Evolutionary conservation across 2,329 filamentous ascomycete species (phyloP).

Genomic region (Colletotrichum trifolii): DNA sequence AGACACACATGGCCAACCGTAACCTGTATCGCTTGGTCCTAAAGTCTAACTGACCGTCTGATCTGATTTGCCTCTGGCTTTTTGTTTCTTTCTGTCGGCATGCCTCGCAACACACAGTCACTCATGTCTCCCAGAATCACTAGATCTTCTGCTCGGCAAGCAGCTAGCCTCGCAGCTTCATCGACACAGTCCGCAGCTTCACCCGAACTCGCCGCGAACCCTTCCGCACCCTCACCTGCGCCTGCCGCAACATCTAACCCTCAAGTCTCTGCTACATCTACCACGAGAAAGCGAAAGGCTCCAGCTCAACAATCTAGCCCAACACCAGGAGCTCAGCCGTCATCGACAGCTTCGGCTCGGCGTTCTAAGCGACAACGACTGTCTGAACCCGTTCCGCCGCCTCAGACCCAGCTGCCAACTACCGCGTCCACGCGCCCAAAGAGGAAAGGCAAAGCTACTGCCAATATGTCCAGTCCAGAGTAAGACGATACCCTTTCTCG

Average conservation of each 20-base stretch:
- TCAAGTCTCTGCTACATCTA: conserved; percentile 57
- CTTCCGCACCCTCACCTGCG: conserved; percentile 46
- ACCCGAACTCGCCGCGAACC: conserved; percentile 53
- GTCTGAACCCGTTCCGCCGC: conserved; percentile 56
- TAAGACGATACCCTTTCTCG: conserved; percentile 53
- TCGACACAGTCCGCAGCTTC: conserved; percentile 53
- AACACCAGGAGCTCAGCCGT: conserved; percentile 37
- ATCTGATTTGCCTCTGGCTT: conserved; percentile 31
- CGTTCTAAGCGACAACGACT: conserved; percentile 79
- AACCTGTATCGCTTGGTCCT: conserved; percentile 4
- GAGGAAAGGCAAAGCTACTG: conserved; percentile 69
- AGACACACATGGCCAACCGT: conserved; percentile 25
- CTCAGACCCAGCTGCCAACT: conserved; percentile 39
- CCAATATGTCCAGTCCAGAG: conserved; percentile 80
- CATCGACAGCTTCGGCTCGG: conserved; percentile 56
- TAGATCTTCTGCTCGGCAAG: conserved; percentile 92
- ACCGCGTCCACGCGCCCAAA: conserved; percentile 55
- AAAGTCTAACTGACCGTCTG: conserved; percentile 3
- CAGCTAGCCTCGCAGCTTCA: conserved; percentile 71
- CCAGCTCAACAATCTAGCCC: conserved; percentile 64
- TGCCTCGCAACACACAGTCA: conserved; percentile 50
- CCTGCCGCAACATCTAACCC: conserved; percentile 46
- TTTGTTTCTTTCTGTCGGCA: conserved; percentile 28
- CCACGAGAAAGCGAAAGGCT: conserved; percentile 82
- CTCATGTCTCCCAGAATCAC: conserved; percentile 98